Conservation (phyloP, 257 asterid genomes). For the Avicennia marina region DNA sequence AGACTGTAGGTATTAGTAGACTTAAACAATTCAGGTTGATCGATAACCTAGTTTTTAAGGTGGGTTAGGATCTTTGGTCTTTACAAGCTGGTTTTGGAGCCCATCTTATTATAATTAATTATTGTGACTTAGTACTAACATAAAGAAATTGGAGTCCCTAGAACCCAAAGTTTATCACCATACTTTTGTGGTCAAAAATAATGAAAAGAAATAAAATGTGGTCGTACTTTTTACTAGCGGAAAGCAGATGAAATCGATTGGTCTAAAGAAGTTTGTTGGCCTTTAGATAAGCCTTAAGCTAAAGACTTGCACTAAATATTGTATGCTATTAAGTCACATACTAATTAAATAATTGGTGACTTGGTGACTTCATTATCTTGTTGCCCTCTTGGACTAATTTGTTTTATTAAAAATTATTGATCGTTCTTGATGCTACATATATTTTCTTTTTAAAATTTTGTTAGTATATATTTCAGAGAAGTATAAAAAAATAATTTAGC, state of each 20-base stretch:
- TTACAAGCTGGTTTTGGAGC: constrained; percentile 1
- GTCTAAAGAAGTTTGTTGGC: constrained; percentile 8
- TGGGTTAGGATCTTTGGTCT: constrained; percentile 6
- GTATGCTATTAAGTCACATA: neutral
- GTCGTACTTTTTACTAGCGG: constrained; percentile 10
- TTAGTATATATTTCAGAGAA: too few species aligned
- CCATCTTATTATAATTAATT: neutral
- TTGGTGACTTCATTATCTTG: too few species aligned
- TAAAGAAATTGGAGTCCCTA: constrained; percentile 14
- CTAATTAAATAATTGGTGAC: too few species aligned
- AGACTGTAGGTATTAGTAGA: too few species aligned
- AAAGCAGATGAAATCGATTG: constrained; percentile 1
- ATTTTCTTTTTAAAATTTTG: too few species aligned
- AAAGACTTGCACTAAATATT: constrained; percentile 8
- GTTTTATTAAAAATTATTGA: too few species aligned
- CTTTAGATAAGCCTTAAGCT: constrained; percentile 20
- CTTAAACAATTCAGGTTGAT: too few species aligned
- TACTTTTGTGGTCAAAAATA: neutral
- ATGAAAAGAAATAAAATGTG: neutral
- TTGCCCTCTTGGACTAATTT: too few species aligned
- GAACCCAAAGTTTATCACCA: constrained; percentile 30
- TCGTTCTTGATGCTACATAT: too few species aligned
- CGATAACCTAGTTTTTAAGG: too few species aligned
- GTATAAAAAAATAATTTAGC: too few species aligned
- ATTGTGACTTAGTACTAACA: constrained; percentile 18